phyloP scores from a whole-genome alignment of 768 basidiomycete species.

The Mycena floridula region DNA sequence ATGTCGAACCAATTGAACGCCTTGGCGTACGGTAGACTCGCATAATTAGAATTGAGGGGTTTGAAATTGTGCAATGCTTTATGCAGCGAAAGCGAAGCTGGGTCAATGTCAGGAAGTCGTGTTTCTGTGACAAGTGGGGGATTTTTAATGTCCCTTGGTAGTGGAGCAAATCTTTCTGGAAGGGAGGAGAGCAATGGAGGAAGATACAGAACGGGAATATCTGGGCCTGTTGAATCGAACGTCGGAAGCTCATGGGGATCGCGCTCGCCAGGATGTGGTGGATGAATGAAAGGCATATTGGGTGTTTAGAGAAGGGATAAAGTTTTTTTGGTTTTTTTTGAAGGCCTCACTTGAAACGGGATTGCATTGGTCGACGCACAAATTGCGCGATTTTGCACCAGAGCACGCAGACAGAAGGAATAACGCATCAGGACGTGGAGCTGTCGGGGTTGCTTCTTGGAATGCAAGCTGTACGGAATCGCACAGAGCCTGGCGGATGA shows the following conservation, averaged over 20 bases:
- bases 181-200: constrained; percentile 81
- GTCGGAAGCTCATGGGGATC: constrained; percentile 54
- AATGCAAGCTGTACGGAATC: no score
- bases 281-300: constrained; percentile 26
- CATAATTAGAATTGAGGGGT: constrained; percentile 57
- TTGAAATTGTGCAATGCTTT: constrained; percentile 76
- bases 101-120: constrained; percentile 80
- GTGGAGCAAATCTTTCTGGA: constrained; percentile 35
- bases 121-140: constrained; percentile 59
- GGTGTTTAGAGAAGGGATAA: no score
- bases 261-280: constrained; percentile 25
- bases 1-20: constrained; percentile 90
- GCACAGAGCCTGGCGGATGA: no score
- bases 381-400: no score
- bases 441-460: no score
- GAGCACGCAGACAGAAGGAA: no score
- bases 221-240: constrained; percentile 35
- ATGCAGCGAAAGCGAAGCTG: constrained; percentile 78
- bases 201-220: constrained; percentile 63
- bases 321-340: no score
- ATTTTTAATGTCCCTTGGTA: constrained; percentile 14
- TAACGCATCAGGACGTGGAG: no score
- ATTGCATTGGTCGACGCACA: no score
- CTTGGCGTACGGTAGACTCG: constrained; percentile 52
- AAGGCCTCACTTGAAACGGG: no score